Evolutionary conservation across 805 yeast genomes (phyloP).

Genomic region (Metschnikowia lunata): DNA sequence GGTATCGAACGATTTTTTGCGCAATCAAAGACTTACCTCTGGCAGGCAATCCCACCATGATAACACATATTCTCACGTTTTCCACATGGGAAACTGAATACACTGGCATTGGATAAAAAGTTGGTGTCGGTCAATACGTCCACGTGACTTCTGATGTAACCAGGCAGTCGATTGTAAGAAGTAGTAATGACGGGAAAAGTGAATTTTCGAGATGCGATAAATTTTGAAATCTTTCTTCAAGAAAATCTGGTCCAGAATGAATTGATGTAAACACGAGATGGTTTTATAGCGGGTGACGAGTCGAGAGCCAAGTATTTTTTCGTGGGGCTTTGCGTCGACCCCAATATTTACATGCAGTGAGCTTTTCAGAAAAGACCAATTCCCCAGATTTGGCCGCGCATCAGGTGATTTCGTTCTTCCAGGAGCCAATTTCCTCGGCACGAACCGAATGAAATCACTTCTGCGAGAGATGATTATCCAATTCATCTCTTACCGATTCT

Average conservation of each 20-base stretch:
- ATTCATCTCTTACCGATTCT: too few species aligned
- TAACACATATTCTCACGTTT: constrained; percentile 75
- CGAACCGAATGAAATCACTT: too few species aligned
- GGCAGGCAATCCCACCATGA: constrained; percentile 85
- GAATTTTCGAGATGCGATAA: background rate
- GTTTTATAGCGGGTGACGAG: too few species aligned
- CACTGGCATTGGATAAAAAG: constrained; percentile 42
- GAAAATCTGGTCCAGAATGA: too few species aligned
- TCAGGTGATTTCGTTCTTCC: constrained; percentile 2
- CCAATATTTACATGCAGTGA: constrained; percentile 5
- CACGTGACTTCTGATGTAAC: background rate
- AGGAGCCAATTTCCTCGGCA: too few species aligned
- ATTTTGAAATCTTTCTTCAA: too few species aligned
- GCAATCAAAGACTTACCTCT: constrained; percentile 94
- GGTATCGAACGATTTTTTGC: constrained; percentile 86
- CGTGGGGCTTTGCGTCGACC: constrained; percentile 8
- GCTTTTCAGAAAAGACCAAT: background rate
- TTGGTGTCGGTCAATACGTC: background rate
- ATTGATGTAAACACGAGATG: too few species aligned
- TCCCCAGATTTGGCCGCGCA: constrained; percentile 10
- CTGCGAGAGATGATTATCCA: too few species aligned
- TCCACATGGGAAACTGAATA: constrained; percentile 58
- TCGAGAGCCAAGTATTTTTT: background rate
- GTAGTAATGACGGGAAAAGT: background rate
- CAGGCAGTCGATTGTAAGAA: too few species aligned